Base-by-base conservation (phyloP, 495 filamentous ascomycete species). In the Letharia columbiana region DNA sequence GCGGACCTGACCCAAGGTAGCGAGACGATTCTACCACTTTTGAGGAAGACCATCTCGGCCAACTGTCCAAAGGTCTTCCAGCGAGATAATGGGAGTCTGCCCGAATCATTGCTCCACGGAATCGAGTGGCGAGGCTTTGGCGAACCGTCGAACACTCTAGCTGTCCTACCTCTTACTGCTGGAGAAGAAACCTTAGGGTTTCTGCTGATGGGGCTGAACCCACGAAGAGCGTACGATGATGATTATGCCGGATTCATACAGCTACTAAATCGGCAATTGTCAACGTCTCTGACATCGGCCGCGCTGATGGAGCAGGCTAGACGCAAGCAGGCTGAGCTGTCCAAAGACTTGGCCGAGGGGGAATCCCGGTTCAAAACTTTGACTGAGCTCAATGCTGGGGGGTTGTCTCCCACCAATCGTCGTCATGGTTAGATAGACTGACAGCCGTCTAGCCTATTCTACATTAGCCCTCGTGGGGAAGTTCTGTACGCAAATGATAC, bases 271-370 rank as follows among this genome's bases (percentile, higher is more conserved):
- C 80, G 86, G 17, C 87, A 90, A 67, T 76, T 90, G 8, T 85
- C 84, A 8, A 90, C 87, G 0, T 87, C 84, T 13, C 78, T 89
- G 68, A 86, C 87, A 17, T 87, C 85, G 0, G 87, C 88, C 17
- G 84, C 89, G 0, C 71, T 90, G 10, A 89, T 89, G 63, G 87
- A 89, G 67, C 86, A 89, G 65, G 87, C 87, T n/a, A 83, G 83
- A 7, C 75, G 84, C 44, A 85, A 90, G 72, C 81, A 84, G 2
- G 82, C 87, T 58, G 81, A 87, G 68, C 80, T 90, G 9, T 86
- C 84, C 4, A 79, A 87, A 68, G 81, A 89, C 70, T 78, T 90
- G 3, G 84, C 85, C n/a, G 86, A 88, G 68, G 85, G 81, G 65
- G 87, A 90, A 71, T 84, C 85, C 23, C 83, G 81, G 61, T 89